Evolutionary conservation across 106 monocot species (phyloP).

Genomic region (Apostasia ramifera): DNA sequence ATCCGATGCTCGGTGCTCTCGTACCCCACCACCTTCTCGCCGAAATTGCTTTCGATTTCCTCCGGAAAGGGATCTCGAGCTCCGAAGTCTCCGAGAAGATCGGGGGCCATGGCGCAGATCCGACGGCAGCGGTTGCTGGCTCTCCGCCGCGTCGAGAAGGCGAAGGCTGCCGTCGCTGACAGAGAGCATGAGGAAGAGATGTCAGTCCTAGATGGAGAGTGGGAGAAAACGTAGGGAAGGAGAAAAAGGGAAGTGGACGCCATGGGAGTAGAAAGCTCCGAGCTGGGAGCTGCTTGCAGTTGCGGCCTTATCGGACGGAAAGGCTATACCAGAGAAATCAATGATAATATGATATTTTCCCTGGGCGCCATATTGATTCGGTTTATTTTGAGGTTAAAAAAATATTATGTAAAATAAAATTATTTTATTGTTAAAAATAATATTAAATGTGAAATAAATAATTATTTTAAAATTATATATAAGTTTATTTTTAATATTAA

Average conservation of each 20-base stretch:
- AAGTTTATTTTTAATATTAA: too few relatives aligned
- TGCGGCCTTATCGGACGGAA: too few relatives aligned
- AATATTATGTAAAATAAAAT: too few relatives aligned
- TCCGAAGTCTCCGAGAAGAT: constrained; percentile 77
- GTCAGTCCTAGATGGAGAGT: background rate
- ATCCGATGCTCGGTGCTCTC: constrained; percentile 68
- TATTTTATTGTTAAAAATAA: too few relatives aligned
- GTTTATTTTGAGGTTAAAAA: too few relatives aligned
- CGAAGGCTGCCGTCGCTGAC: background rate
- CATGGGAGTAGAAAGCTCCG: background rate
- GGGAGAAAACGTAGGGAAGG: background rate
- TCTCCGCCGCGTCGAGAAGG: background rate
- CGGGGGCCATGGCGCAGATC: constrained; percentile 14
- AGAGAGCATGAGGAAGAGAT: background rate
- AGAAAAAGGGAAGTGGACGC: constrained; percentile 8
- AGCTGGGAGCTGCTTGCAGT: background rate
- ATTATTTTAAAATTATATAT: too few relatives aligned
- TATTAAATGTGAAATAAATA: too few relatives aligned
- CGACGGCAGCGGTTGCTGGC: background rate
- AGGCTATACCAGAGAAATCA: too few relatives aligned
- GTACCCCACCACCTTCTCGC: constrained; percentile 58
- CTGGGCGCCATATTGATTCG: too few relatives aligned
- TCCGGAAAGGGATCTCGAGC: constrained; percentile 80
- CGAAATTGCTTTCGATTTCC: constrained; percentile 79
- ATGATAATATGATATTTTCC: too few relatives aligned